phyloP scores from a whole-genome alignment of 176 grass and related monocot species.

The Bothriochloa decipiens region DNA sequence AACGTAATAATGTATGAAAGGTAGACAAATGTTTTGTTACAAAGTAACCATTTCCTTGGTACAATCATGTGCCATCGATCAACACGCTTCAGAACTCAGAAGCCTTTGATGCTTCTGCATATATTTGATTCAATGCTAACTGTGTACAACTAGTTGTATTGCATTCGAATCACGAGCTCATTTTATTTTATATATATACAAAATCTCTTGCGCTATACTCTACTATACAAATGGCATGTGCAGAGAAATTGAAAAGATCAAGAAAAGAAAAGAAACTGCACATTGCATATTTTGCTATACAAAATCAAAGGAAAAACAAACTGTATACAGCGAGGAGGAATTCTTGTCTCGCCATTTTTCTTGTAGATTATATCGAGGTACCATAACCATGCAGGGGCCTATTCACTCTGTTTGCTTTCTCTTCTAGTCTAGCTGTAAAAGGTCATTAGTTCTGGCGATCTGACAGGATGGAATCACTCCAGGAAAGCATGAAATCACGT shows the following conservation, averaged over 20 bases:
- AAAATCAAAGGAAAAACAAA: not conserved
- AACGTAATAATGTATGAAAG: not conserved
- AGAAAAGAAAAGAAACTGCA: not conserved
- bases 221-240: constrained; percentile 25
- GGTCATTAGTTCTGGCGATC: constrained; percentile 58
- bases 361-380: constrained; percentile 22
- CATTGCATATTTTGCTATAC: constrained; percentile 30
- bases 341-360: constrained; percentile 32
- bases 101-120: not conserved
- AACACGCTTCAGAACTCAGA: not conserved
- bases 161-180: constrained; percentile 29
- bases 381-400: not conserved
- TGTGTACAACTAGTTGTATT: constrained; percentile 6
- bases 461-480: constrained; percentile 86
- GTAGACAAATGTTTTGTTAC: not conserved
- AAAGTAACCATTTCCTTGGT: not conserved
- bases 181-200: constrained; percentile 56
- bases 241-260: not conserved
- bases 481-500: constrained; percentile 88
- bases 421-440: constrained; percentile 15
- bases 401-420: constrained; percentile 27
- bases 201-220: not conserved
- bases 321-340: constrained; percentile 6
- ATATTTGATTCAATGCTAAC: constrained; percentile 4
- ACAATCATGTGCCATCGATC: not conserved